Base-by-base conservation (phyloP, 1,284 basidiomycete genomes). In the Cryptococcus wingfieldii region DNA sequence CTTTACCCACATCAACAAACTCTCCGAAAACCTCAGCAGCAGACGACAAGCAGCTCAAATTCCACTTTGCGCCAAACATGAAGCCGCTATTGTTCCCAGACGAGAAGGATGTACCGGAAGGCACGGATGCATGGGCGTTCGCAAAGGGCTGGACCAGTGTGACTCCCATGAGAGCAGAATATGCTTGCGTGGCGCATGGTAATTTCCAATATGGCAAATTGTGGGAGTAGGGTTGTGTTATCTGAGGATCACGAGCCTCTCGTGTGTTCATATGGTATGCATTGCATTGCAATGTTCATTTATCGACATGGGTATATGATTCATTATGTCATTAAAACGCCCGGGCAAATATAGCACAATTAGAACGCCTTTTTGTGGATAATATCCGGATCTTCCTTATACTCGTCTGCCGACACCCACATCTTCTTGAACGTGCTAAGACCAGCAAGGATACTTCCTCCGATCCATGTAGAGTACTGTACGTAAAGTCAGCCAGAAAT, bases 401-500 rank as follows among this genome's bases (percentile, higher is more conserved):
- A 99, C 78, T 98, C 96, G 75, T 99, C 96, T 43, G 95, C 94
- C 43, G 92, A 96, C 47, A 98, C 91, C 92, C 92, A 96, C 92
- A 96, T 95, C 91, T 96, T 96, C 80, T 94, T 98, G 81, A 98
- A 98, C 19, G 96, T 97, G 66, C 86, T 94, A 58, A 98, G 78
- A 41, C 95, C 94, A 46, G 95, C 95, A 53, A 98, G 79, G 71
- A 96, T 96, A 56, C 90, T 93, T 5, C 95, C 95, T 51, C 96
- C 96, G 67, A 99, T 98, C 96, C 96, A 99, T 25, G 95, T 98
- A 18, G 93, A 94, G 78, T 98, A 99, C 79, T 77, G 43, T n/a
- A 23, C 4, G 12, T 44, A 27, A 25, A 13, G 23, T 23, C 38
- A 7, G 34, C 37, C 45, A 42, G 47, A 16, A 51, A 34, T 50